A percentile compares a stretch with the other conserved stretches of the same genome.
Conservation (phyloP, 2,329 filamentous ascomycete species). For the Colletotrichum coccodes region DNA sequence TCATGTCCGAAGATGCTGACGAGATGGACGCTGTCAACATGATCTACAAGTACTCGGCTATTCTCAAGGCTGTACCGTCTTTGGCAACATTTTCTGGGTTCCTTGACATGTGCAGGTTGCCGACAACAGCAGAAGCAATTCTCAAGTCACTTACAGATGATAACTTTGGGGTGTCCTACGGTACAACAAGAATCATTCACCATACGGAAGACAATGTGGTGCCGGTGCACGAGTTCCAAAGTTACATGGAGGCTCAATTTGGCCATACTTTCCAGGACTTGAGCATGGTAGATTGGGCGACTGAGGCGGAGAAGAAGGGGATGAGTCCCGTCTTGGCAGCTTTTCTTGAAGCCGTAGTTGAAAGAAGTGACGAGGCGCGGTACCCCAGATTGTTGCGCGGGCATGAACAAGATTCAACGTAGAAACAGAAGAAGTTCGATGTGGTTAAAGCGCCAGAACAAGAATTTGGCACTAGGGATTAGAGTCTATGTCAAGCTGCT, state of each 20-base stretch:
- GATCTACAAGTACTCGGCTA: slow-evolving; percentile 14
- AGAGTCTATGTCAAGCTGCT: too few relatives aligned
- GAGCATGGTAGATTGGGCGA: slow-evolving; percentile 2
- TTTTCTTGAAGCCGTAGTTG: slow-evolving; percentile 9
- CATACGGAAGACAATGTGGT: slow-evolving; percentile 17
- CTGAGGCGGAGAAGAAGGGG: not conserved
- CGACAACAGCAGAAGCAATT: not conserved
- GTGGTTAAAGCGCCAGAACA: too few relatives aligned
- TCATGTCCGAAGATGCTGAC: slow-evolving; percentile 23
- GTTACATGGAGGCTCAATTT: slow-evolving; percentile 1
- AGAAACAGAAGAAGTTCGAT: too few relatives aligned
- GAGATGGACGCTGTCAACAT: slow-evolving; percentile 22
- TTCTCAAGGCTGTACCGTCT: not conserved
- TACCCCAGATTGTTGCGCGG: slow-evolving; percentile 4
- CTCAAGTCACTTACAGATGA: not conserved
- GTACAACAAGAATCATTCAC: not conserved
- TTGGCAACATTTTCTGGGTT: slow-evolving; percentile 10
- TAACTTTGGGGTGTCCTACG: not conserved
- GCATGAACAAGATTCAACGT: too few relatives aligned
- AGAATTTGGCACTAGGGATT: too few relatives aligned
- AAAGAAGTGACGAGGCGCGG: not conserved
- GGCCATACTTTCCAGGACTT: not conserved
- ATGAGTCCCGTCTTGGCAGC: slow-evolving; percentile 11
- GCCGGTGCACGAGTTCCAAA: slow-evolving; percentile 1
- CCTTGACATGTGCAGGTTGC: slow-evolving; percentile 11